Evolutionary conservation across 2,329 filamentous ascomycete species (phyloP), one percentile per base, ranked within the genome.

Genomic region (Neofusicoccum sp.): DNA sequence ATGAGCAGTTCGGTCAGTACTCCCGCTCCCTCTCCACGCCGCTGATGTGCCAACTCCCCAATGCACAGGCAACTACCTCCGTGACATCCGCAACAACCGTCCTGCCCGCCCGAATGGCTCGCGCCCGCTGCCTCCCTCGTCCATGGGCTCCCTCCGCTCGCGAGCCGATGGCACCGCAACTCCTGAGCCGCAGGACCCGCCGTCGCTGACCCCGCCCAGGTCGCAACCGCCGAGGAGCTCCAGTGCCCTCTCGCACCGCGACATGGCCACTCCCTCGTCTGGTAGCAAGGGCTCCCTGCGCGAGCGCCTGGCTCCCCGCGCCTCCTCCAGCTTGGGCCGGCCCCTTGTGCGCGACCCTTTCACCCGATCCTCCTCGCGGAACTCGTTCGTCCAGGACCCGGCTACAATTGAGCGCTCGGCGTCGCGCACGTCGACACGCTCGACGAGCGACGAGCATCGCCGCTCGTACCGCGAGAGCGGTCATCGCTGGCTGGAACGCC

Each of bases 401-500:
- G 74, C 61, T 50, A 64, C 11, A 60, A 76, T 34, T 82, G 84
- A 12, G 71, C 87, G 63, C 87, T 81, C 2, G 82, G 87, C 56
- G 83, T 59, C 61, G 9, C n/a, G 52, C 36, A 63, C 37, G 6
- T 58, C 61, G n/a, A 31, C 43, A 11, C 61, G 48, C 43, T 62
- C 61, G 9, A 49, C 36, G 89, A 54, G 86, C 89, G 14, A 85
- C 87, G 6, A 90, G 83, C 64, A 81, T 71, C 63, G 68, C 11
- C 33, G 86, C 47, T 86, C 84, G 6, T 93, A 93, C 74, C 88
- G 91, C 62, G 90, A 93, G 74, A 85, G 87, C 63, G 89, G 89
- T 16, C 85, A 87, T 71, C 81, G 90, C 69, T 92, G 89, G 88
- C 90, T 91, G 85, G 90, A 93, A 74, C 91, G 90, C 74, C 89